A percentile compares a stretch with the other conserved stretches of the same genome.
Evolutionary conservation across 495 filamentous ascomycete genomes (phyloP).

Genomic region (Cenococcum geophilum): DNA sequence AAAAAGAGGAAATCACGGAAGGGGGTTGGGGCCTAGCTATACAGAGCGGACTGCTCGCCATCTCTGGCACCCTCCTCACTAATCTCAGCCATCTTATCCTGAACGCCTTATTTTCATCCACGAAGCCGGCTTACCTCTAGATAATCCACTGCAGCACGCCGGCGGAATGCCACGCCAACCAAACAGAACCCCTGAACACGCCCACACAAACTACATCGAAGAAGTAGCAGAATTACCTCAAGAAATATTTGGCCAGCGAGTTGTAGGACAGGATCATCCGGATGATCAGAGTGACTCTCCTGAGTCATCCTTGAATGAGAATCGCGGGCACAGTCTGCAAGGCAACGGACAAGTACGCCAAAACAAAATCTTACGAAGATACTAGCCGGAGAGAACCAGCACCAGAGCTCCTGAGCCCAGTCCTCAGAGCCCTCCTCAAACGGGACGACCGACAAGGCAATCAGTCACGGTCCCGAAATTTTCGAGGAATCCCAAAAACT

Average conservation of each 20-base stretch:
- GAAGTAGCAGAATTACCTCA: no score
- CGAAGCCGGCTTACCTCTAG: no score
- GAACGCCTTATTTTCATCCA: no score
- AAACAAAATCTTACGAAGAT: neutral
- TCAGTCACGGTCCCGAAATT: neutral
- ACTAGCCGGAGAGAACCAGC: neutral
- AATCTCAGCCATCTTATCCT: neutral
- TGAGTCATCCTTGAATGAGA: no score
- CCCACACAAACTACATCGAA: no score
- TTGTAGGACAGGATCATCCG: no score
- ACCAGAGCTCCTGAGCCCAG: neutral
- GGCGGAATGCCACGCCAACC: no score
- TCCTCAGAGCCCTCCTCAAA: neutral
- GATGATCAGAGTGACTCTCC: no score
- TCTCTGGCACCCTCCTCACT: neutral
- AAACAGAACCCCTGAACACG: no score
- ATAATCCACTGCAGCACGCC: no score
- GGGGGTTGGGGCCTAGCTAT: neutral
- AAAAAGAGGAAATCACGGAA: neutral
- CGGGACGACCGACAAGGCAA: neutral
- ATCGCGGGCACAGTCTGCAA: no score
- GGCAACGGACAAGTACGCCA: neutral
- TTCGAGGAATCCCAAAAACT: neutral
- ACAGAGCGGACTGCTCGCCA: neutral
- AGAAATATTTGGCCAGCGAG: no score